These are phyloP conservation scores for Tuber aestivum DNA, from an alignment of 495 filamentous ascomycete species.

Conservation along the genomic window DNA sequence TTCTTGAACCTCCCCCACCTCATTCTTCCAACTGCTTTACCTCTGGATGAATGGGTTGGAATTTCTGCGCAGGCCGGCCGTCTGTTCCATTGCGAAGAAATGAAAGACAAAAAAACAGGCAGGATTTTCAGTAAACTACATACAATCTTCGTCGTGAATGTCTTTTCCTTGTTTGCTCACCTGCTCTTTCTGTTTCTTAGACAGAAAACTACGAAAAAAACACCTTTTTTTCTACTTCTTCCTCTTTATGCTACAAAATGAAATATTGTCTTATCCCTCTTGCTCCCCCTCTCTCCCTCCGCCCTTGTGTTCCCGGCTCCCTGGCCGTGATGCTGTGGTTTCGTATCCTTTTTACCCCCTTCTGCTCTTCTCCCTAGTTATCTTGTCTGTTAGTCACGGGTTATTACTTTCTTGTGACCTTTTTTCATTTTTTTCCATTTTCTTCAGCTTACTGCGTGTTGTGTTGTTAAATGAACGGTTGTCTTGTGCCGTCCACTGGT, in stretches of 20 bases:
- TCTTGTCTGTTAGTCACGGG: not conserved
- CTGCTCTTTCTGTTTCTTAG: not conserved
- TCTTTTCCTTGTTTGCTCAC: not conserved
- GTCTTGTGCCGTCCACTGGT: not conserved
- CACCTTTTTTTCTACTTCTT: not conserved
- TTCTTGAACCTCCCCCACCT: conserved; percentile 26
- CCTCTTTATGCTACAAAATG: not conserved
- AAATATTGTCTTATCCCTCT: not conserved
- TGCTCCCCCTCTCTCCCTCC: not conserved
- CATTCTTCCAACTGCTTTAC: not conserved
- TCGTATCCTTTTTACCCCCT: not conserved
- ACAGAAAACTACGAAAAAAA: conserved; percentile 4
- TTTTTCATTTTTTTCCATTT: not conserved
- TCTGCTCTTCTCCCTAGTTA: not conserved
- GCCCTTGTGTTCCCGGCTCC: not conserved
- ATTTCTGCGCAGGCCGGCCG: conserved; percentile 14
- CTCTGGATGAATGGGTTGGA: not conserved
- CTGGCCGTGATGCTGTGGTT: not conserved
- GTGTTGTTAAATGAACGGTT: not conserved
- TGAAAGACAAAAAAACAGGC: not conserved
- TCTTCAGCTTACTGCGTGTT: not conserved
- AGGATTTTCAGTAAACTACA: not conserved
- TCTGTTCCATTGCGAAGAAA: conserved; percentile 20
- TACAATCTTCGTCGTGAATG: not conserved
- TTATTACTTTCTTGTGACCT: not conserved